Base-by-base conservation (phyloP, 1,139 yeast species). In the Candida neerlandica region DNA sequence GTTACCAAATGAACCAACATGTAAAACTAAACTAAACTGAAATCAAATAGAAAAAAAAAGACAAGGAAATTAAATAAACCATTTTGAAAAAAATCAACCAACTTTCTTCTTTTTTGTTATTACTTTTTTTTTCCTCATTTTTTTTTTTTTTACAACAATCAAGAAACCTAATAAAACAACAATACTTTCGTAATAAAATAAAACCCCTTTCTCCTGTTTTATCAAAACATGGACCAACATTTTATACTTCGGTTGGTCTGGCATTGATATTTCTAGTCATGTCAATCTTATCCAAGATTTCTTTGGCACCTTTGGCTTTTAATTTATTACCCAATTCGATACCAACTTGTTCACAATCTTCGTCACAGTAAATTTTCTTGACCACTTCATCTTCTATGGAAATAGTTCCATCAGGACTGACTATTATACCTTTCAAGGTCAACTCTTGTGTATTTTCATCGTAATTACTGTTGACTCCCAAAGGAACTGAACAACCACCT, bases 401-500 rank as follows among this genome's bases (percentile, higher is more conserved):
- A 54, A 81, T 73, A 3, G 69, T 67, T 16, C 99, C 99, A 64
- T 92, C 96, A 6, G 94, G 94, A 53, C 88, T 82, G 19, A 92
- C 89, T 27, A 94, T 95, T 42, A 88, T 78, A 5, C 91, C 96
- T 53, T 80, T 80, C 57, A 94, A 73, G 11, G 66, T 57, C 50
- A 87, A 71, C 14, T 54, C 56, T 33, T 74, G 66, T 0, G 81
- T 74, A 2, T 58, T 63, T 38, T 68, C 71, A 58, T 85, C 70
- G 58, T 77, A 86, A 5, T 64, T 61, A n/a, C 90, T 76, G 51
- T 86, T 80, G 44, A 90, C 96, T 44, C 99, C 99, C 58, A 94
- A 89, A 10, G 99, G 99, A 9, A 94, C 97, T 0, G 97, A 89
- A 70, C 99, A 94, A 14, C 99, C 99, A 53, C 99, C 99, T 71